A percentile compares a stretch with the other conserved stretches of the same genome.
These are phyloP conservation scores for Solanum acaule DNA, from an alignment of 257 asterid genomes.

Conservation along the genomic window DNA sequence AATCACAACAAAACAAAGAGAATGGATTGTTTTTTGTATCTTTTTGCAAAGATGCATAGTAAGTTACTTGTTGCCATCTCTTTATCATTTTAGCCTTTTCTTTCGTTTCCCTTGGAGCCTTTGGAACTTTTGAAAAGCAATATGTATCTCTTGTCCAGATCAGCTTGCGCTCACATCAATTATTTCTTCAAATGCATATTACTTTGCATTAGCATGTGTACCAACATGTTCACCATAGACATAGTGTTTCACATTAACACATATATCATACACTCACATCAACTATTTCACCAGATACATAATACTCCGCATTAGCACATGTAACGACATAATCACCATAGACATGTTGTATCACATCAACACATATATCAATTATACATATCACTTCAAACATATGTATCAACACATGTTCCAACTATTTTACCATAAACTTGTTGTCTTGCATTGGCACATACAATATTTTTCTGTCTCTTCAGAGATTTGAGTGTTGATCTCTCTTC, in stretches of 20 bases:
- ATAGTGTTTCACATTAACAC: background rate
- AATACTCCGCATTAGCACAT: background rate
- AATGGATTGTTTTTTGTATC: background rate
- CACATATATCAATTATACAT: background rate
- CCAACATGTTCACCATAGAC: background rate
- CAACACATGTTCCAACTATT: background rate
- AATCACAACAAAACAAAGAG: background rate
- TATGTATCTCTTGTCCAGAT: background rate
- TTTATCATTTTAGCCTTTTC: background rate
- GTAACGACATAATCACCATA: background rate
- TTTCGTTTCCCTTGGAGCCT: background rate
- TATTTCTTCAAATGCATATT: background rate
- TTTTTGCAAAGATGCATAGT: background rate
- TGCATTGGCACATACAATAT: background rate
- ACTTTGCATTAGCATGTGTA: background rate
- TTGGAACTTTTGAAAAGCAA: background rate
- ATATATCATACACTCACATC: background rate
- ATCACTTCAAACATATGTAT: background rate
- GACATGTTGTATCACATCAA: background rate
- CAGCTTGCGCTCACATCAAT: background rate
- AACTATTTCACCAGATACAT: background rate
- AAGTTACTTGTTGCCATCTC: background rate
- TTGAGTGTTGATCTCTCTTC: background rate
- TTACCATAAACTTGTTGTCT: background rate
- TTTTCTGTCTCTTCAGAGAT: background rate